Evolutionary conservation across 1,284 basidiomycete species (phyloP), one percentile per base, ranked within the genome.

Genomic region (Cryptococcus sp.): DNA sequence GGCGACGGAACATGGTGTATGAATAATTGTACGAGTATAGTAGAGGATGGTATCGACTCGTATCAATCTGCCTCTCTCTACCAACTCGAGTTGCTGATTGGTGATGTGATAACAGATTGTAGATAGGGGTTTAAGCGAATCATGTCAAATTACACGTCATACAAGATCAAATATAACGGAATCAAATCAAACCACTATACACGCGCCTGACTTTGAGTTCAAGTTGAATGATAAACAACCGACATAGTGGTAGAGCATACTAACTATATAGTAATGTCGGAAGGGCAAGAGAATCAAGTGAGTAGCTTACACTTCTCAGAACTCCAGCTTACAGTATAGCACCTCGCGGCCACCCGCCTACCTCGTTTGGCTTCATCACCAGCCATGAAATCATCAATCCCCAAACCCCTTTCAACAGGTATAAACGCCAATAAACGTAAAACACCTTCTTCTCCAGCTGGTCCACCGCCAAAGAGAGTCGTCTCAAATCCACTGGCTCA

Each of bases 231-330:
- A 39, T 39, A 53, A 54, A 45, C 46, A 45, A 50, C 9, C 28
- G 14, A 28, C 32, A 34, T 9, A 16, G 32, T 16, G 9, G 32
- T 16, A 34, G 9, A 34, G 9, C 36, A 39, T 39, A 39, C 5
- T 4, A 5, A 39, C 7, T n/a, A 23, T n/a, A 45, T 21, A 34
- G 23, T 3, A 37, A 71, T 70, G 67, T 60, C 64, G 13, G 64
- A 69, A 18, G 61, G 51, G 18, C 65, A 67, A 43, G 67, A 70
- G 57, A 66, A 68, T 32, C 49, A 55, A 11, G 66, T 69, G 32
- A 7, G 36, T 28, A 39, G 36, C 36, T n/a, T 16, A 16, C 14
- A 39, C 4, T 19, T 14, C 16, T 7, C 36, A 7, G 14, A 7
- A 7, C 16, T 39, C 5, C 14, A 39, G 36, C 36, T 39, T 5